Base-by-base conservation (phyloP, 176 grass and related monocot genomes). In the Leersia perrieri region DNA sequence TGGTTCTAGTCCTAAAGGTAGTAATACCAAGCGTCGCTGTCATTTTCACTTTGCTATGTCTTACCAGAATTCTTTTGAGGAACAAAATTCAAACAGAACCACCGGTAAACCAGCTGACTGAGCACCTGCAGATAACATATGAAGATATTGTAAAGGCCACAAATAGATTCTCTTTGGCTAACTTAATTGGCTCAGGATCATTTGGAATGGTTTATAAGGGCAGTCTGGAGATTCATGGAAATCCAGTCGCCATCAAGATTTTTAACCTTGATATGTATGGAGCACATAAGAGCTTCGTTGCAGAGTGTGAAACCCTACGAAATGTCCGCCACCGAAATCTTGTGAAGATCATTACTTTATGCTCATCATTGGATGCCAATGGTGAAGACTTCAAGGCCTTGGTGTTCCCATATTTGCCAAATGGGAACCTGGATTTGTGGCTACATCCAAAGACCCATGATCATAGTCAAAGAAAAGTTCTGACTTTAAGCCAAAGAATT, bases 201-300 rank as follows among this genome's bases (percentile, higher is more conserved):
- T 88, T 66, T 68, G 82, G 86, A 23, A 38, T 3, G 8, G 86
- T 92, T 23, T 92, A 88, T 11, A 88, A 88, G n/a, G 85, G 89
- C 10, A 47, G 16, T 4, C 1, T 75, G 0, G 25, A 85, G n/a
- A 22, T 38, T n/a, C 4, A 33, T 57, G 32, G 12, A 68, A 14
- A 39, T 35, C 3, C 5, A n/a, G 67, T 86, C 38, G 71, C 81
- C 2, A 34, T 91, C 13, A 91, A 91, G 76, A 9, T 84, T 8
- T 79, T 90, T 11, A 63, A 91, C 58, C 70, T 87, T 1, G 7
- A 70, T 7, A 44, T 33, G 2, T 1, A 62, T 68, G 83, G 86
- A 34, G 82, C 72, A 16, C 4, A 23, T 0, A 83, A 34, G 20
- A 92, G 86, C 15, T 92, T 89, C 7, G 0, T 10, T 3, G 60